Evolutionary conservation across 2,329 filamentous ascomycete genomes (phyloP).

Genomic region (Reticulascus tulasneorum): DNA sequence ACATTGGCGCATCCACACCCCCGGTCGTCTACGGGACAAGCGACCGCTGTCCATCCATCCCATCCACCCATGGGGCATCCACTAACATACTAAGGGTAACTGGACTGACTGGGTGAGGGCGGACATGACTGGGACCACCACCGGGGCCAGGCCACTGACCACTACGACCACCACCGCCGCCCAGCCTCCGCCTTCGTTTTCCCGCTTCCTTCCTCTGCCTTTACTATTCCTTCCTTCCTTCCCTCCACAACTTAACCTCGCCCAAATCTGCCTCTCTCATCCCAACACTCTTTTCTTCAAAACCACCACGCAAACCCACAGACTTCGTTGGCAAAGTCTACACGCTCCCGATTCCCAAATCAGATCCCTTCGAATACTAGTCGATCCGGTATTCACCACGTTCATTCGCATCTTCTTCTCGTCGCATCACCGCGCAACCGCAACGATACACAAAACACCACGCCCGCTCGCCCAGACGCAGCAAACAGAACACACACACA

Average conservation of each 20-base stretch:
- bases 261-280: conserved; percentile 1
- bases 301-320: conserved; percentile 17
- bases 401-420: conserved; percentile 18
- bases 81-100: too few relatives aligned
- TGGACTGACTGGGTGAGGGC: too few relatives aligned
- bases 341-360: conserved; percentile 16
- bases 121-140: too few relatives aligned
- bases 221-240: neutral
- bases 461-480: conserved; percentile 2
- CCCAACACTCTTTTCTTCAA: conserved; percentile 11
- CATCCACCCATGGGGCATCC: too few relatives aligned
- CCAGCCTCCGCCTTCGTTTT: neutral
- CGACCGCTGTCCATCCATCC: too few relatives aligned
- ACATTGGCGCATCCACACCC: too few relatives aligned
- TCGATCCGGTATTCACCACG: conserved; percentile 21
- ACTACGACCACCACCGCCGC: neutral
- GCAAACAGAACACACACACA: neutral
- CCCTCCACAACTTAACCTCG: conserved; percentile 9
- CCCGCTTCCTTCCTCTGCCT: neutral
- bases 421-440: conserved; percentile 15
- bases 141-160: too few relatives aligned
- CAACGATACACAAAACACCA: conserved; percentile 6
- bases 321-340: conserved; percentile 58
- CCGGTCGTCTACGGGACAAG: too few relatives aligned
- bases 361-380: conserved; percentile 27